These are phyloP conservation scores for Podila epicladia DNA, from an alignment of 192 early-diverging fungal genomes.

Conservation along the genomic window DNA sequence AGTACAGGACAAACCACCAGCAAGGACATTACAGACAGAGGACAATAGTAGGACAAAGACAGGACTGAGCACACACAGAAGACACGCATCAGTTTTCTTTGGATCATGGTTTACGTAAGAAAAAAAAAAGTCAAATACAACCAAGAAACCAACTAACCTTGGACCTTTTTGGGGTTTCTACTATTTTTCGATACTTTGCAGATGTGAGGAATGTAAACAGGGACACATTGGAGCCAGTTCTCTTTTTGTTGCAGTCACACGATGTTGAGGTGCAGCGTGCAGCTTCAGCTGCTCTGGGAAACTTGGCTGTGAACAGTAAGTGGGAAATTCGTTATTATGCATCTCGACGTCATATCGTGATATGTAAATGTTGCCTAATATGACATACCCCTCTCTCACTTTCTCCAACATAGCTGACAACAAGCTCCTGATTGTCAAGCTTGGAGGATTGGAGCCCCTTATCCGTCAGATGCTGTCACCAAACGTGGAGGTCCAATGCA, in stretches of 20 bases:
- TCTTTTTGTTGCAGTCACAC: constrained; percentile 83
- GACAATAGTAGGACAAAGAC: too few relatives aligned
- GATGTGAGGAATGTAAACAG: constrained; percentile 81
- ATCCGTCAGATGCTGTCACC: constrained; percentile 87
- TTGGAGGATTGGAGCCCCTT: constrained; percentile 85
- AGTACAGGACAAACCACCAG: too few relatives aligned
- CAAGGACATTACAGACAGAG: too few relatives aligned
- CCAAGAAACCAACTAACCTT: not conserved
- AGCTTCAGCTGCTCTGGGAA: constrained; percentile 90
- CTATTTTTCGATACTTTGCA: constrained; percentile 24
- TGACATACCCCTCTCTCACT: not conserved
- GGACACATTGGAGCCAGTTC: constrained; percentile 82
- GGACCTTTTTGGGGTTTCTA: not conserved
- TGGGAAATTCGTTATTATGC: not conserved
- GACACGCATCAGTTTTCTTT: too few relatives aligned
- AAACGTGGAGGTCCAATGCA: constrained; percentile 92
- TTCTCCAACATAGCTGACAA: constrained; percentile 70
- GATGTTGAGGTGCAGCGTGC: constrained; percentile 88
- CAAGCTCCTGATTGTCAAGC: constrained; percentile 85
- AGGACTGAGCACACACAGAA: too few relatives aligned
- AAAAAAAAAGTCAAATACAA: too few relatives aligned
- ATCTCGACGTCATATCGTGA: too few relatives aligned
- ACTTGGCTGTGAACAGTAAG: constrained; percentile 83
- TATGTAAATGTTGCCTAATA: too few relatives aligned
- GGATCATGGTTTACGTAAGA: too few relatives aligned